Base-by-base conservation (phyloP, 1,139 yeast genomes). In the Groenewaldozyma auringiensis region DNA sequence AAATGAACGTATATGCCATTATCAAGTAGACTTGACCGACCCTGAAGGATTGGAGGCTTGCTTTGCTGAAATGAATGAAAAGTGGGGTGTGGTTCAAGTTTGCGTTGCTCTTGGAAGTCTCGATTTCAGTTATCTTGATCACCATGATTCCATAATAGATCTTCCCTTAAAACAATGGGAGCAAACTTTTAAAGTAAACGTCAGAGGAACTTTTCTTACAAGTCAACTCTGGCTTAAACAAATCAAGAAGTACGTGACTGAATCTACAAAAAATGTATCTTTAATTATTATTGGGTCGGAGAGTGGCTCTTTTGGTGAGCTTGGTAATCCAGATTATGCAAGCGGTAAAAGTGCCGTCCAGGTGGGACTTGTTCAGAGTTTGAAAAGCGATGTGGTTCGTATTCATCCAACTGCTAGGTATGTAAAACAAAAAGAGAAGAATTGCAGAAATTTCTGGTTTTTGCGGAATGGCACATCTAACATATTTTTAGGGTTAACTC, bases 401-500 rank as follows among this genome's bases (percentile, higher is more conserved):
- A 20, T 47, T n/a, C 47, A 47, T 20, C 47, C 49, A 1, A 17
- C 14, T 9, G 47, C 48, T 32, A 29, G n/a, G n/a, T n/a, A n/a
- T n/a, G n/a, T n/a, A n/a, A n/a, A n/a, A n/a, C n/a, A n/a, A n/a
- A n/a, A n/a, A n/a, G n/a, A n/a, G n/a, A n/a, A n/a, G n/a, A n/a
- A n/a, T n/a, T n/a, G n/a, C n/a, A n/a, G n/a, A n/a, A n/a, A n/a
- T n/a, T n/a, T n/a, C n/a, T n/a, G n/a, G n/a, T n/a, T n/a, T n/a
- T n/a, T n/a, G n/a, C n/a, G n/a, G n/a, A n/a, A n/a, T n/a, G n/a
- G n/a, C n/a, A n/a, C n/a, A n/a, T n/a, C n/a, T n/a, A n/a, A n/a
- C n/a, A n/a, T n/a, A n/a, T n/a, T n/a, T n/a, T n/a, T n/a, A n/a
- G 50, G 11, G 48, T 43, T 31, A 47, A 47, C 29, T 46, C 47